A percentile compares a stretch with the other conserved stretches of the same genome.
These are phyloP conservation scores for Ustilago tritici DNA, from an alignment of 1,284 basidiomycete genomes.

Conservation along the genomic window DNA sequence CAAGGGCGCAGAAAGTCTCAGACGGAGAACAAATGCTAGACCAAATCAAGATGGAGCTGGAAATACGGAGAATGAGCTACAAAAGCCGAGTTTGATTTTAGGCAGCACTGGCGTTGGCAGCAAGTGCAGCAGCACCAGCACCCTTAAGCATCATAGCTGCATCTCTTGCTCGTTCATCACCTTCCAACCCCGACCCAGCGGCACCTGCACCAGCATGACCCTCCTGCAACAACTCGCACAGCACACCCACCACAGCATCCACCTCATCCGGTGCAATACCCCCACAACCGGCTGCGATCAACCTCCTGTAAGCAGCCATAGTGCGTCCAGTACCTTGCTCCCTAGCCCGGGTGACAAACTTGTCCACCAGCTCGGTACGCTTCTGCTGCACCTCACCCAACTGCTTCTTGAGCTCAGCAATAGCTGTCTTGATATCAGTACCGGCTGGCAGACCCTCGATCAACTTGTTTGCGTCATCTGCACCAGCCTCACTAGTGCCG, in stretches of 20 bases:
- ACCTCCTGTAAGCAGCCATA: conserved; percentile 66
- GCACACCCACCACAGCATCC: conserved; percentile 64
- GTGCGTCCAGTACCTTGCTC: conserved; percentile 64
- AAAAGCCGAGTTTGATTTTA: background rate
- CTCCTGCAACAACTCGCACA: conserved; percentile 66
- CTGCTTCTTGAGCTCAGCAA: conserved; percentile 47
- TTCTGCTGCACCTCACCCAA: conserved; percentile 46
- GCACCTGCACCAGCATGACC: conserved; percentile 24
- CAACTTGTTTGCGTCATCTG: conserved; percentile 9
- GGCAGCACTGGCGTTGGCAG: conserved; percentile 31
- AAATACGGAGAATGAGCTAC: too few relatives aligned
- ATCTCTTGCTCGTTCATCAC: conserved; percentile 42
- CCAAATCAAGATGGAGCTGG: background rate
- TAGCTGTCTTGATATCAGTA: conserved; percentile 37
- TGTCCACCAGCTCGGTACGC: conserved; percentile 43
- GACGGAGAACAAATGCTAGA: background rate
- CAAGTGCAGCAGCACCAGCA: conserved; percentile 50
- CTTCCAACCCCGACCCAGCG: conserved; percentile 19
- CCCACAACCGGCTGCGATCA: conserved; percentile 67
- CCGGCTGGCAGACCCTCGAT: conserved; percentile 31
- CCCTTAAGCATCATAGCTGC: conserved; percentile 52
- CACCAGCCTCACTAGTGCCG: conserved; percentile 12
- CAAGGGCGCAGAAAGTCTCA: background rate
- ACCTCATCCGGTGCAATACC: conserved; percentile 66
- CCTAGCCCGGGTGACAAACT: conserved; percentile 48